Evolutionary conservation across 1,284 basidiomycete genomes (phyloP), one percentile per base, ranked within the genome.

Genomic region (Cryptococcus maquisensis): DNA sequence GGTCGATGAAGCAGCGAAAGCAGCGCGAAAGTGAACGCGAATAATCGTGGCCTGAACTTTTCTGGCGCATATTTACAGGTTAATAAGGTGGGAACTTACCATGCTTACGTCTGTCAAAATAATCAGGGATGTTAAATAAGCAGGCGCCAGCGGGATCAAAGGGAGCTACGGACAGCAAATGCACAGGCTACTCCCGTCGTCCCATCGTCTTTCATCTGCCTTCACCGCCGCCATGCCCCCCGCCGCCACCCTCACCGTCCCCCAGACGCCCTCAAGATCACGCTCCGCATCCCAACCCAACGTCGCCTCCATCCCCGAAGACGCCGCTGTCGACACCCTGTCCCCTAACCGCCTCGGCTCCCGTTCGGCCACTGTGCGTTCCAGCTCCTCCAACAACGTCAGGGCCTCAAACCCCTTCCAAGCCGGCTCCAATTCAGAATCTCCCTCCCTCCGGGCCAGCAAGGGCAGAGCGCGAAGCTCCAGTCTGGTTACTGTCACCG

Each of bases 401-500:
- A 36, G 52, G 28, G 21, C 28, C 13, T 7, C 51, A 9, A 52
- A 21, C 32, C 51, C 49, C 37, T 49, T 26, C 40, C 23, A 40
- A 5, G 23, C 26, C 10, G 9, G 13, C 37, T 12, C 35, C 18
- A 18, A 28, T 10, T 15, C 24, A 9, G 21, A 21, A 16, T 42
- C 49, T 5, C 28, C 49, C 37, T 23, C 21, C 21, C n/a, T 51
- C 6, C 49, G 49, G 5, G 41, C 20, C 10, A 47, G 20, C 23
- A 81, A 81, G 62, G 81, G 82, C 23, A 80, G 89, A n/a, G 80
- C 79, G 16, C 82, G 90, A 55, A 88, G 87, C 59, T 82, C 81
- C 51, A 90, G 87, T 73, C 80, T 93, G 61, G 85, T 94, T 73
- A 91, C 92, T 67, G 88, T 95, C 49, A 90, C 93, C 70, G 83